Percentiles rank a stretch among this genome's conserved stretches.
phyloP scores from a whole-genome alignment of 257 asterid genomes.

The Gentiana dahurica region DNA sequence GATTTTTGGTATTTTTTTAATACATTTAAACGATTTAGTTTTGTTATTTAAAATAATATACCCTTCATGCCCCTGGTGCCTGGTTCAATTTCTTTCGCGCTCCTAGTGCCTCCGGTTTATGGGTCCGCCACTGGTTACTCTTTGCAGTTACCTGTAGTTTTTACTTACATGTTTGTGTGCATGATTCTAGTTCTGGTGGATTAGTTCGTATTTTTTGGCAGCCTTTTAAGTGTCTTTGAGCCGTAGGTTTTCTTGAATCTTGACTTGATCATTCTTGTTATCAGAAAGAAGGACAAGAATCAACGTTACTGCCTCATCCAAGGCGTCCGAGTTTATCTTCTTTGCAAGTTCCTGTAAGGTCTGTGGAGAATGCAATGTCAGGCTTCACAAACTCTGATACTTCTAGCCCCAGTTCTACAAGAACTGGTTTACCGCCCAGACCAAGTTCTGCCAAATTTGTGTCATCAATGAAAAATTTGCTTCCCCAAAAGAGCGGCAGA shows the following conservation, averaged over 20 bases:
- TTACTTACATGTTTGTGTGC: not conserved
- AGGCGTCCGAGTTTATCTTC: slow-evolving; percentile 66
- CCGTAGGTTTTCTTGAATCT: not conserved
- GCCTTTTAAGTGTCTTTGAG: not conserved
- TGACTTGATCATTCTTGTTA: slow-evolving; percentile 1
- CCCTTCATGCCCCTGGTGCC: too few relatives aligned
- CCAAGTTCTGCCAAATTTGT: slow-evolving; percentile 68
- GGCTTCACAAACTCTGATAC: slow-evolving; percentile 49
- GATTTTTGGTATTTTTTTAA: not conserved
- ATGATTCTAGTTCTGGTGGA: not conserved
- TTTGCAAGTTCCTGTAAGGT: slow-evolving; percentile 66
- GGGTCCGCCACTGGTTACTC: not conserved
- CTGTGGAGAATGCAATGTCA: slow-evolving; percentile 44
- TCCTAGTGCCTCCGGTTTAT: not conserved
- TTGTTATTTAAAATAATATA: too few relatives aligned
- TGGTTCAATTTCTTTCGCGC: too few relatives aligned
- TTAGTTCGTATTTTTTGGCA: not conserved
- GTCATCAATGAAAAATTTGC: slow-evolving; percentile 68
- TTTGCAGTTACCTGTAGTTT: not conserved
- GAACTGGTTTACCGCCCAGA: slow-evolving; percentile 82
- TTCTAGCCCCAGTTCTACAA: slow-evolving; percentile 59
- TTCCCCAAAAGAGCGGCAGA: slow-evolving; percentile 72
- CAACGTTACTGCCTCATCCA: slow-evolving; percentile 46
- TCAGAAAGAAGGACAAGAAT: slow-evolving; percentile 61
- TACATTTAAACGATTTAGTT: too few relatives aligned